These are phyloP conservation scores for Diaporthe helianthi DNA, from an alignment of 2,329 filamentous ascomycete species.

Conservation along the genomic window DNA sequence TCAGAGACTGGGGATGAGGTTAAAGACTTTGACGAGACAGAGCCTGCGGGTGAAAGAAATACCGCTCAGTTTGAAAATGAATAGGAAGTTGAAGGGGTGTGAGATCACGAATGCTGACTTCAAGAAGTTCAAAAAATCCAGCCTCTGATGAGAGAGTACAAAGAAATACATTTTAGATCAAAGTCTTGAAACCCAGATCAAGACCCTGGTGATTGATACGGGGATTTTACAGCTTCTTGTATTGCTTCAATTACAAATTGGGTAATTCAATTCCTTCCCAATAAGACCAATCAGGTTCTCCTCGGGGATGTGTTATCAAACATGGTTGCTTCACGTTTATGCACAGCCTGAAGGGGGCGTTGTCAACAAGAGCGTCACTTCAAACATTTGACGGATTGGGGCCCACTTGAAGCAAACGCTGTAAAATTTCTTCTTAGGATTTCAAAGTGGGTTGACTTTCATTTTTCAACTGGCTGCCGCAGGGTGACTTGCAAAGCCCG, in stretches of 20 bases:
- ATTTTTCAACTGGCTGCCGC: not conserved
- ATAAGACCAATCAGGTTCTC: not conserved
- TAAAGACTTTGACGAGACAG: not conserved
- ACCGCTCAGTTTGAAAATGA: not conserved
- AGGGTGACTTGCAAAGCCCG: too few species aligned
- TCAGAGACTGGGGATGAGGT: slow-evolving; percentile 4
- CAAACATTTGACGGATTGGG: not conserved
- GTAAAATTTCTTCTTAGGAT: not conserved
- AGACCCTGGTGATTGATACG: too few species aligned
- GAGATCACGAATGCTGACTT: not conserved
- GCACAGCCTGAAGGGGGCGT: not conserved
- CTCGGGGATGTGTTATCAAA: not conserved
- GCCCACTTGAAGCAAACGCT: not conserved
- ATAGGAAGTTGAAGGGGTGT: not conserved
- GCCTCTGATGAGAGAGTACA: not conserved
- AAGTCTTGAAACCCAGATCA: too few species aligned
- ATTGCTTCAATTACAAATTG: not conserved
- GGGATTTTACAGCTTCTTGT: not conserved
- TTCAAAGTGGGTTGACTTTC: not conserved
- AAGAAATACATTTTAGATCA: too few species aligned
- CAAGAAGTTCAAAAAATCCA: not conserved
- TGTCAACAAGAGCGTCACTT: not conserved
- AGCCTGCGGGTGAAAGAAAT: not conserved
- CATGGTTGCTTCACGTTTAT: too few species aligned
- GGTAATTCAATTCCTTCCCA: not conserved